Conservation (phyloP, 208 protist genomes). For the Leishmania lainsoni region DNA sequence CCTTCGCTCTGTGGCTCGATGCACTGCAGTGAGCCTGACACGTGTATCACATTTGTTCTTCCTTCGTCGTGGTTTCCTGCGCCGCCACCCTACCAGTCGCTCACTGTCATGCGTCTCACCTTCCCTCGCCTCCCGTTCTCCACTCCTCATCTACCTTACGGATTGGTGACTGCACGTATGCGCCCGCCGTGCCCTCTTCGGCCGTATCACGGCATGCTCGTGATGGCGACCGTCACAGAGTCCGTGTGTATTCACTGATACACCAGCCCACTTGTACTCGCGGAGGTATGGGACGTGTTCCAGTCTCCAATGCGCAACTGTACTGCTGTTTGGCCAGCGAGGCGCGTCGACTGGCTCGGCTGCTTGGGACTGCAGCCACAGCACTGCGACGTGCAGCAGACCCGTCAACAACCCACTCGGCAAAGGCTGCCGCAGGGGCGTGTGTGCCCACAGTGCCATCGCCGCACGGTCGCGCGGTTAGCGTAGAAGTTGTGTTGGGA, state of each 20-base stretch:
- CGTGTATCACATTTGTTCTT: not conserved
- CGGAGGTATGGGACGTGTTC: not conserved
- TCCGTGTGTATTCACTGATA: not conserved
- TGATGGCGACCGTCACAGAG: too few relatives aligned
- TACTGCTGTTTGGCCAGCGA: constrained; percentile 20
- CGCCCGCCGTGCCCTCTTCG: too few relatives aligned
- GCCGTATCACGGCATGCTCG: too few relatives aligned
- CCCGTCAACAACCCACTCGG: not conserved
- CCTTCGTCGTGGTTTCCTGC: not conserved
- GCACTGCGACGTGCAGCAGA: constrained; percentile 13
- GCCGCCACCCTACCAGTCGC: not conserved
- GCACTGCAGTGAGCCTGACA: not conserved
- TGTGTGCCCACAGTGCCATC: not conserved
- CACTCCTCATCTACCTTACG: not conserved
- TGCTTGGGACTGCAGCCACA: constrained; percentile 5
- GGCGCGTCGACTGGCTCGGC: constrained; percentile 1
- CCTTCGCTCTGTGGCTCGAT: not conserved
- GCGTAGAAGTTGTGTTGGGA: not conserved
- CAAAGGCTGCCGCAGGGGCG: not conserved
- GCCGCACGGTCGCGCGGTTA: not conserved
- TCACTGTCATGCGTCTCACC: not conserved
- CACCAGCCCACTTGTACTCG: not conserved
- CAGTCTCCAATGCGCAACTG: not conserved
- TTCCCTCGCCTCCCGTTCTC: not conserved
- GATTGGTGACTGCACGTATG: not conserved